These are phyloP conservation scores for Mortierella antarctica DNA, from an alignment of 192 early-diverging fungal species.

Conservation along the genomic window DNA sequence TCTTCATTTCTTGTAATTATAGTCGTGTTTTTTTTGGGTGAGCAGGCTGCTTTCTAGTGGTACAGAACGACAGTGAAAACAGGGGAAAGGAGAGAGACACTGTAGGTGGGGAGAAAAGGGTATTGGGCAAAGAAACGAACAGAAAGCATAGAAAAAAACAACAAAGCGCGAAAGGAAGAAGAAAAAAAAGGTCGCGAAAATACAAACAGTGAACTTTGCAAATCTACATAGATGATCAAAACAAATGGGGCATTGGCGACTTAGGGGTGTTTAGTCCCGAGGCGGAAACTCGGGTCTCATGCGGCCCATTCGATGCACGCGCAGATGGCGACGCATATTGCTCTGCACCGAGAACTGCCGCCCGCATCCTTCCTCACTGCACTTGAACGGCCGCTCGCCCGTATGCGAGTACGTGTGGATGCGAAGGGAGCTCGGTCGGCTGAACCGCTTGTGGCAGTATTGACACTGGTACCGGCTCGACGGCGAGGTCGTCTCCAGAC, in stretches of 20 bases:
- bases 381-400: constrained; percentile 80
- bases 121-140: too few relatives aligned
- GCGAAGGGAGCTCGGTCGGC: constrained; percentile 73
- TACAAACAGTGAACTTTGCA: not conserved
- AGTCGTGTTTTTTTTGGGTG: not conserved
- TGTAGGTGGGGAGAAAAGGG: too few relatives aligned
- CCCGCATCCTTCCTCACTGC: constrained; percentile 69
- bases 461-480: constrained; percentile 68
- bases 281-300: constrained; percentile 21
- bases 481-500: constrained; percentile 21
- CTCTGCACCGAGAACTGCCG: constrained; percentile 78
- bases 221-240: not conserved
- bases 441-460: constrained; percentile 72
- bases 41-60: constrained; percentile 4
- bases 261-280: not conserved
- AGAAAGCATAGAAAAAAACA: not conserved
- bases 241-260: not conserved
- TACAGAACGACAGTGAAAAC: not conserved
- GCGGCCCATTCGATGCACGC: constrained; percentile 62
- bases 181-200: not conserved
- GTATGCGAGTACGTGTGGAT: constrained; percentile 82
- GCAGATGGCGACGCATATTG: constrained; percentile 79
- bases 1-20: too few relatives aligned
- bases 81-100: too few relatives aligned
- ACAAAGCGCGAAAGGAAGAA: not conserved